Conservation (phyloP, 2,329 filamentous ascomycete species). For the Bipolaris cookei region DNA sequence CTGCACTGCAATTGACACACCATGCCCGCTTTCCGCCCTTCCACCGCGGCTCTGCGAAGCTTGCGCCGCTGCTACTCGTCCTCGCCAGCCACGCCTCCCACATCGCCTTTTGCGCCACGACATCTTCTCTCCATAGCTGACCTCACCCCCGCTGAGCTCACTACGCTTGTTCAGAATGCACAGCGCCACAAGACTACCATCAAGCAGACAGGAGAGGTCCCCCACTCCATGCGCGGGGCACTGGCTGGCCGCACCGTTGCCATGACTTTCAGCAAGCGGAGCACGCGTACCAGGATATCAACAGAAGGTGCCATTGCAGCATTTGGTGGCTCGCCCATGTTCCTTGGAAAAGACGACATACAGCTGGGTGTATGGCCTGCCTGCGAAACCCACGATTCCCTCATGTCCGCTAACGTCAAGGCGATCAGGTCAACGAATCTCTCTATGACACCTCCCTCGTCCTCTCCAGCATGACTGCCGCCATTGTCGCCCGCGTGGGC, state of each 20-base stretch:
- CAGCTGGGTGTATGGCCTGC: conserved; percentile 76
- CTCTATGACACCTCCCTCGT: conserved; percentile 91
- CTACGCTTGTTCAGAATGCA: conserved; percentile 82
- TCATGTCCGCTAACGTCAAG: conserved; percentile 12
- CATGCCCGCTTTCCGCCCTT: conserved; percentile 45
- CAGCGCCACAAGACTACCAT: conserved; percentile 75
- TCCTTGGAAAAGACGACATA: conserved; percentile 93
- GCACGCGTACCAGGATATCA: conserved; percentile 89
- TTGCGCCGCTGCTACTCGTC: conserved; percentile 42
- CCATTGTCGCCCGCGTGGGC: conserved; percentile 59
- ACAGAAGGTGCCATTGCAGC: conserved; percentile 89
- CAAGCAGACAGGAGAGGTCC: conserved; percentile 69
- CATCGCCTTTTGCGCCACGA: conserved; percentile 70
- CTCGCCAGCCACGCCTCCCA: conserved; percentile 50
- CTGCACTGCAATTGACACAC: conserved; percentile 12
- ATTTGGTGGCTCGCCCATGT: conserved; percentile 94
- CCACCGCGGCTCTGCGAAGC: conserved; percentile 39
- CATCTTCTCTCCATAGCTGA: conserved; percentile 93
- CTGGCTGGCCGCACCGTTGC: conserved; percentile 82
- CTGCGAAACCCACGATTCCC: background rate
- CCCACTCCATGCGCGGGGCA: conserved; percentile 64
- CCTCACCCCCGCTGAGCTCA: conserved; percentile 78
- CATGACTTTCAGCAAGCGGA: conserved; percentile 96
- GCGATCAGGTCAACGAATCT: conserved; percentile 79
- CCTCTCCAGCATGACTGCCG: conserved; percentile 74